phyloP scores from a whole-genome alignment of 1,284 basidiomycete species.

The Agaricales sp. region DNA sequence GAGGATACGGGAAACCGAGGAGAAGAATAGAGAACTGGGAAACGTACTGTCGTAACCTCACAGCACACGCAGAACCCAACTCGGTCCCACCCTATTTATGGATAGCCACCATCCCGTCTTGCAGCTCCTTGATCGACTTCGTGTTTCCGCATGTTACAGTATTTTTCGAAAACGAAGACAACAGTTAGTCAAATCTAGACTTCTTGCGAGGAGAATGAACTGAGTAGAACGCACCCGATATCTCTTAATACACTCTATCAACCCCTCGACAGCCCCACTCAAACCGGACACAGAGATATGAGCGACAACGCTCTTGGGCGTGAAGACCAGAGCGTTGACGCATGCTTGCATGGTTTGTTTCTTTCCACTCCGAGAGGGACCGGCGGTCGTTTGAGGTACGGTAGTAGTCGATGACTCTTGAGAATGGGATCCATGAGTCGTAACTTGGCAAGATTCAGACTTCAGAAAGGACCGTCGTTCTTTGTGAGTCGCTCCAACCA shows the following conservation, averaged over 20 bases:
- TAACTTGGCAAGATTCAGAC: no score
- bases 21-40: not conserved
- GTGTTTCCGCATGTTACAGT: not conserved
- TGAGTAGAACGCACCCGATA: not conserved
- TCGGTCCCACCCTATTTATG: not conserved
- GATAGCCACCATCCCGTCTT: not conserved
- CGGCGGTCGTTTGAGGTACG: no score
- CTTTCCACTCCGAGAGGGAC: no score
- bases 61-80: not conserved
- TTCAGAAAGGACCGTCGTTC: no score
- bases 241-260: not conserved
- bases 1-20: not conserved
- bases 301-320: not conserved
- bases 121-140: not conserved
- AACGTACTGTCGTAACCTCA: not conserved
- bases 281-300: not conserved
- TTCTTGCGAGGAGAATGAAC: not conserved
- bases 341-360: not conserved
- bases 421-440: no score
- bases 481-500: no score
- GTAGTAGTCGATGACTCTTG: no score
- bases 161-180: not conserved
- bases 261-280: not conserved
- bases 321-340: not conserved
- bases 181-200: not conserved